phyloP scores from a whole-genome alignment of 192 early-diverging fungal species.

The Cladochytrium replicatum region DNA sequence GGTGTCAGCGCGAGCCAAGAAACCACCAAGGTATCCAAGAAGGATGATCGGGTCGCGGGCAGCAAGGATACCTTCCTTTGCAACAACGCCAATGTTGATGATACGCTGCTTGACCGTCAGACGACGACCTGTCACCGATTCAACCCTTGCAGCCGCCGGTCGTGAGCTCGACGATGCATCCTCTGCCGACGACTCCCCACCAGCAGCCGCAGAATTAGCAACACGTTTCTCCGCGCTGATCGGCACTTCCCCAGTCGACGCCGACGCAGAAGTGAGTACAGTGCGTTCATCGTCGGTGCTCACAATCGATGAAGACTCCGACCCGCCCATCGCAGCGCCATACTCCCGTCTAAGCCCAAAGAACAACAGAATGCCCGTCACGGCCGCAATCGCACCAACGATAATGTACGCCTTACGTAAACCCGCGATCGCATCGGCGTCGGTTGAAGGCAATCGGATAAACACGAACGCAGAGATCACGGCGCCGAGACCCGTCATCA shows the following conservation, averaged over 20 bases:
- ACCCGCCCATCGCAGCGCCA: background rate
- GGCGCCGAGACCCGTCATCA: conserved; percentile 51
- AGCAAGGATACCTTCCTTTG: conserved; percentile 51
- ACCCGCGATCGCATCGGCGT: conserved; percentile 20
- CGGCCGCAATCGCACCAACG: conserved; percentile 17
- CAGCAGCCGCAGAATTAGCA: background rate
- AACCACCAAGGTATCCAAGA: conserved; percentile 46
- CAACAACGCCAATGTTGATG: conserved; percentile 7
- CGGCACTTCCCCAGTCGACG: background rate
- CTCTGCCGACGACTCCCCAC: background rate
- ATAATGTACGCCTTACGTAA: conserved; percentile 25
- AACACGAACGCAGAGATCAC: conserved; percentile 41
- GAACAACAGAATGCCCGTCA: conserved; percentile 32
- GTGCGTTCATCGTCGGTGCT: too few relatives aligned
- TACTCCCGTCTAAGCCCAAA: conserved; percentile 13
- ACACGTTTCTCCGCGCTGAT: background rate
- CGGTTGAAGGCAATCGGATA: conserved; percentile 31
- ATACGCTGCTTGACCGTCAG: too few relatives aligned
- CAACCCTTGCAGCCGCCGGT: background rate
- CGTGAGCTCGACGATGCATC: background rate
- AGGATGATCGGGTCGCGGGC: conserved; percentile 45
- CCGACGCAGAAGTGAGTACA: background rate
- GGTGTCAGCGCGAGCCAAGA: conserved; percentile 62
- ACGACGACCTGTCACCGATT: background rate
- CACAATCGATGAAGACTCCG: too few relatives aligned